Percentiles rank a stretch among this genome's conserved stretches.
Conservation (phyloP, 1,284 basidiomycete species). For the Ganoderma leucocontextum region DNA sequence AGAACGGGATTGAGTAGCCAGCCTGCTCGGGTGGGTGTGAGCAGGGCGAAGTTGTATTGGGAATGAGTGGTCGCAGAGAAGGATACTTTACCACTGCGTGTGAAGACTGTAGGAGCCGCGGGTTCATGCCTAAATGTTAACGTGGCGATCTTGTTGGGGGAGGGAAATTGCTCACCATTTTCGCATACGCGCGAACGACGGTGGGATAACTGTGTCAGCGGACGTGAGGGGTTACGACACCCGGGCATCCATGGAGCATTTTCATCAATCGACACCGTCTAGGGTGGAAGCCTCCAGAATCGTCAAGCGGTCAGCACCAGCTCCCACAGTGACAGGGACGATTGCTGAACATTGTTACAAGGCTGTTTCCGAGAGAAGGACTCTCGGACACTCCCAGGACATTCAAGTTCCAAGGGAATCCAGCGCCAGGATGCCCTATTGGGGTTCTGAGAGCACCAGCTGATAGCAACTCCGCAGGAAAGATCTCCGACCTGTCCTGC, state of each 20-base stretch:
- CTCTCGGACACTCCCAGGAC: not conserved
- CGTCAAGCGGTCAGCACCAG: slow-evolving; percentile 7
- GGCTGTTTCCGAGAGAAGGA: not conserved
- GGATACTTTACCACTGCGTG: slow-evolving; percentile 18
- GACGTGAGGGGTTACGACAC: slow-evolving; percentile 14
- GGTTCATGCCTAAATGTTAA: slow-evolving; percentile 32
- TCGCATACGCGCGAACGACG: slow-evolving; percentile 17
- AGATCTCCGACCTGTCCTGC: not conserved
- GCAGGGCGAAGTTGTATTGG: slow-evolving; percentile 3
- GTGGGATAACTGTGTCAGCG: slow-evolving; percentile 16
- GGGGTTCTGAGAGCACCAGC: slow-evolving; percentile 5
- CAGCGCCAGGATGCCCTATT: not conserved
- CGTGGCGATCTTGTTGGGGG: slow-evolving; percentile 18
- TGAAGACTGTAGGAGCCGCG: slow-evolving; percentile 19
- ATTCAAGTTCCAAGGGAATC: not conserved
- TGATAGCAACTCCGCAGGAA: slow-evolving; percentile 1
- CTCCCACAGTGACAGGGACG: slow-evolving; percentile 20
- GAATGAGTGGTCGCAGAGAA: slow-evolving; percentile 12
- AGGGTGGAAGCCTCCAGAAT: slow-evolving; percentile 24
- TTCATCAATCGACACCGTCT: slow-evolving; percentile 23
- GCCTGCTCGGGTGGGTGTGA: not conserved
- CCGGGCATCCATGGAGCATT: slow-evolving; percentile 6
- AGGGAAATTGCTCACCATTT: not conserved
- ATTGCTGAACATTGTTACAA: slow-evolving; percentile 4
- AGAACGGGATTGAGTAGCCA: not conserved